Evolutionary conservation across 768 basidiomycete genomes (phyloP).

Genomic region (Termitomyces sp.): DNA sequence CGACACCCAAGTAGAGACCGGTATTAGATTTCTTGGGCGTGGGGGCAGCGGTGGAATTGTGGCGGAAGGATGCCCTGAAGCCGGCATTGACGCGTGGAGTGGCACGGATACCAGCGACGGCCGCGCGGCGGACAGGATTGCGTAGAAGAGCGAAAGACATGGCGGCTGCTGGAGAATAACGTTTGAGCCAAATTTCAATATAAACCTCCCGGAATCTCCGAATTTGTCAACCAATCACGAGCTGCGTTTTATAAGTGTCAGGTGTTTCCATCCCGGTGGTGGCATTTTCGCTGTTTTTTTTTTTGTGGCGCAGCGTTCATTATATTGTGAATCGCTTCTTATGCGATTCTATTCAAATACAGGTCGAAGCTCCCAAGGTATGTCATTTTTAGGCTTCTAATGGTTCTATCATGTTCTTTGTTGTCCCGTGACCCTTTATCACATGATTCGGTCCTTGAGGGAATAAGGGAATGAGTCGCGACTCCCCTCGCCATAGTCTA

Average conservation of each 20-base stretch:
- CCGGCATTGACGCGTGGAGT: constrained; percentile 17
- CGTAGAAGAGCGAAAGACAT: constrained; percentile 60
- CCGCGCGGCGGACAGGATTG: constrained; percentile 41
- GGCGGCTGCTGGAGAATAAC: constrained; percentile 15
- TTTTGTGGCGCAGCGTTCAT: constrained; percentile 4
- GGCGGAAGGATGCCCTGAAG: constrained; percentile 44
- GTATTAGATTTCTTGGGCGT: constrained; percentile 46
- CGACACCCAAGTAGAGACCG: constrained; percentile 54
- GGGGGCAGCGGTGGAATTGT: constrained; percentile 49
- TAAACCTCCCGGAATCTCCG: constrained; percentile 3
- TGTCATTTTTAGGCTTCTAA: background rate
- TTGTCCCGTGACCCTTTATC: background rate
- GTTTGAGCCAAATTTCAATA: constrained; percentile 11
- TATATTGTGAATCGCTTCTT: background rate
- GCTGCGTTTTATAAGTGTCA: constrained; percentile 9
- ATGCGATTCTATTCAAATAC: background rate
- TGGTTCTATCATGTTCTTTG: background rate
- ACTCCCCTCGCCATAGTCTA: no score
- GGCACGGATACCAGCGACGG: constrained; percentile 25
- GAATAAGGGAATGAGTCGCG: no score
- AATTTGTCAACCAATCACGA: constrained; percentile 19
- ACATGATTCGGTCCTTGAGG: background rate
- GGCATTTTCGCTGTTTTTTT: background rate
- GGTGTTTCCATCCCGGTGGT: background rate
- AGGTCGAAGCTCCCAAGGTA: background rate